Evolutionary conservation across 257 asterid genomes (phyloP).

Genomic region (Solanum chilense): DNA sequence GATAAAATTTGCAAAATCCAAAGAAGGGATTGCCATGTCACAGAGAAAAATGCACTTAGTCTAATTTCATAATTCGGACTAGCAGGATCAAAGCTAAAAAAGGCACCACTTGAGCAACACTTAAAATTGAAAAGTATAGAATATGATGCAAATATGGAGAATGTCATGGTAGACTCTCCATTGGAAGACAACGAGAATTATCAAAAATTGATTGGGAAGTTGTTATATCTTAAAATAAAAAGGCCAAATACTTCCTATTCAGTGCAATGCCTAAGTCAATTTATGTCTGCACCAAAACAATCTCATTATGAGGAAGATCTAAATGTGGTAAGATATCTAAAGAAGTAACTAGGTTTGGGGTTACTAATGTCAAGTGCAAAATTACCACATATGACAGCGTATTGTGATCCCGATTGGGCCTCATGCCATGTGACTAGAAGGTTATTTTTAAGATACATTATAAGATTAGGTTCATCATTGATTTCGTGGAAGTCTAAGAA

Average conservation of each 20-base stretch:
- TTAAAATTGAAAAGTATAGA: too few species aligned
- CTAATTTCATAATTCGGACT: neutral
- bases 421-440: neutral
- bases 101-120: neutral
- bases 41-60: too few species aligned
- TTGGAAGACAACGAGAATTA: neutral
- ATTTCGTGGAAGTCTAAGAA: neutral
- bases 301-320: neutral
- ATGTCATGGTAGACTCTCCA: neutral
- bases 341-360: neutral
- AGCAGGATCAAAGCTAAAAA: neutral
- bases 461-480: neutral
- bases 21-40: neutral
- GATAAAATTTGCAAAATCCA: neutral
- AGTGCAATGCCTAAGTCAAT: neutral
- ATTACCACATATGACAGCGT: neutral
- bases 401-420: neutral
- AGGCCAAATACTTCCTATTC: neutral
- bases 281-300: neutral
- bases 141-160: neutral
- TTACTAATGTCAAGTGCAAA: neutral
- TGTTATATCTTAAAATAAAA: neutral
- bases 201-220: neutral
- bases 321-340: neutral
- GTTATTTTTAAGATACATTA: neutral